These are phyloP conservation scores for Starmerella apicola DNA, from an alignment of 805 yeast species.

Conservation along the genomic window DNA sequence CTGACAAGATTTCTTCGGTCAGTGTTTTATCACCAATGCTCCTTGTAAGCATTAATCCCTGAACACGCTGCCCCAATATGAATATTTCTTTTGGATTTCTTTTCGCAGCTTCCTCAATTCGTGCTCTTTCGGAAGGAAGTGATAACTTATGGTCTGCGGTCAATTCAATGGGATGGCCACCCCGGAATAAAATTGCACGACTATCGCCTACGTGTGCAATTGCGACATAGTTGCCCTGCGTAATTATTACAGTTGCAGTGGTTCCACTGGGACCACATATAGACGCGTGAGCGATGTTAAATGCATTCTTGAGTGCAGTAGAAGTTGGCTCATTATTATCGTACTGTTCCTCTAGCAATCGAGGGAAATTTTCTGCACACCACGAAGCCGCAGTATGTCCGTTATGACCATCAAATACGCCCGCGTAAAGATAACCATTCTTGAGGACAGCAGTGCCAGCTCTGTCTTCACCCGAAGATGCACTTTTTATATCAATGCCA, in stretches of 20 bases:
- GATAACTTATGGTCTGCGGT: conserved; percentile 13
- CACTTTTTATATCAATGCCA: too few relatives aligned
- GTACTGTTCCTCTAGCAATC: not conserved
- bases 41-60: conserved; percentile 75
- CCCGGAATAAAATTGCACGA: conserved; percentile 7
- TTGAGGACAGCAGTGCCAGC: not conserved
- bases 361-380: conserved; percentile 11
- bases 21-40: conserved; percentile 72
- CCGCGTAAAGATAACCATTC: conserved; percentile 9
- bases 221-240: not conserved
- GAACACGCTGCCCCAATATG: conserved; percentile 32
- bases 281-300: conserved; percentile 3
- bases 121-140: conserved; percentile 5
- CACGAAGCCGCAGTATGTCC: conserved; percentile 12
- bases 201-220: conserved; percentile 18
- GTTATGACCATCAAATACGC: conserved; percentile 18
- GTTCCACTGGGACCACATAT: conserved; percentile 11
- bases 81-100: too few relatives aligned
- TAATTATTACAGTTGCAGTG: conserved; percentile 15
- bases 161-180: not conserved
- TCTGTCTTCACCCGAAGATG: conserved; percentile 7
- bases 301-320: conserved; percentile 5
- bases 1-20: conserved; percentile 48
- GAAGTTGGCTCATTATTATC: not conserved
- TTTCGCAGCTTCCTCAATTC: conserved; percentile 3